Evolutionary conservation across 2,329 filamentous ascomycete genomes (phyloP).

Genomic region (Fusarium sp.): DNA sequence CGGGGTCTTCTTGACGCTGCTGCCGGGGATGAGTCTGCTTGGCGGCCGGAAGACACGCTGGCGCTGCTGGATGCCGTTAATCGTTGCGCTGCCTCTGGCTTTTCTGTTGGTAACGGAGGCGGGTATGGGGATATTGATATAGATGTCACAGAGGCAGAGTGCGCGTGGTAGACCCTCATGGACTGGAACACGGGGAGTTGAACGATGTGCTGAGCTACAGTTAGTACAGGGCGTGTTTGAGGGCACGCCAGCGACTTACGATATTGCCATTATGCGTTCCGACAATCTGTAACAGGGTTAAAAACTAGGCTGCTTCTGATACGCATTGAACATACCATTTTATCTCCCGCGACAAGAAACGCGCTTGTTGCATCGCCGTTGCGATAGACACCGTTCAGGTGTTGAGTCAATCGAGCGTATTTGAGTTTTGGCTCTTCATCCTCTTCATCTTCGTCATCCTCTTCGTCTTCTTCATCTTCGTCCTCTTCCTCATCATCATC

Average conservation of each 20-base stretch:
- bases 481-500: slow-evolving; percentile 54
- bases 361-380: slow-evolving; percentile 96
- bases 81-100: slow-evolving; percentile 59
- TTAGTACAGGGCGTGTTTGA: slow-evolving; percentile 45
- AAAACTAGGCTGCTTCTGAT: neutral
- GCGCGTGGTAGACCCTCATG: slow-evolving; percentile 90
- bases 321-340: slow-evolving; percentile 78
- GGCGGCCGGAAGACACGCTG: slow-evolving; percentile 51
- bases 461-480: slow-evolving; percentile 67
- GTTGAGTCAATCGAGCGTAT: slow-evolving; percentile 88
- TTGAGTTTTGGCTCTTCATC: slow-evolving; percentile 96
- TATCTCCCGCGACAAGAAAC: slow-evolving; percentile 92
- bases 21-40: slow-evolving; percentile 61
- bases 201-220: slow-evolving; percentile 78
- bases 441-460: slow-evolving; percentile 80
- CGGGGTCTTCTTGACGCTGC: slow-evolving; percentile 66
- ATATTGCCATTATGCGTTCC: slow-evolving; percentile 98
- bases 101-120: slow-evolving; percentile 63
- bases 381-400: slow-evolving; percentile 85
- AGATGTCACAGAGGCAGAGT: slow-evolving; percentile 90
- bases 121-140: slow-evolving; percentile 93
- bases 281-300: slow-evolving; percentile 73
- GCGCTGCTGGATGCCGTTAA: slow-evolving; percentile 55
- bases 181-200: slow-evolving; percentile 86
- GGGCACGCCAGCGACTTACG: slow-evolving; percentile 67